phyloP scores from a whole-genome alignment of 192 early-diverging fungal genomes.

The Mortierella alpina region DNA sequence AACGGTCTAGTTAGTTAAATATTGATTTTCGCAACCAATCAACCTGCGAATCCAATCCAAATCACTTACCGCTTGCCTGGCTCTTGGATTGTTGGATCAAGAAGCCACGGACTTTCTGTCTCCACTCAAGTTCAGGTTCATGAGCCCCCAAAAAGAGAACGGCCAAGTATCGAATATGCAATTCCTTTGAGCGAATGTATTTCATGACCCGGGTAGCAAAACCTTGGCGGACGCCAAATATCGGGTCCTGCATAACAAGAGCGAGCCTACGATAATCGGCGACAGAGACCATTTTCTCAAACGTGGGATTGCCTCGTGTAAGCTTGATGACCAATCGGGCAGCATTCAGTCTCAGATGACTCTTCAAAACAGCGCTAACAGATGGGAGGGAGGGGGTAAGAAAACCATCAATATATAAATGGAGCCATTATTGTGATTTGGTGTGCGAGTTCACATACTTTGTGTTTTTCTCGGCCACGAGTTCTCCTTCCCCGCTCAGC shows the following conservation, averaged over 20 bases:
- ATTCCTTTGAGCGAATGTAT: conserved; percentile 64
- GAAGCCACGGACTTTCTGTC: conserved; percentile 67
- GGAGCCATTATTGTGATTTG: not conserved
- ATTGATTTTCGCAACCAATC: not conserved
- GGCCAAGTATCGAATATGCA: conserved; percentile 79
- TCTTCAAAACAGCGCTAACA: conserved; percentile 54
- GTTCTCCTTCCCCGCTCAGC: conserved; percentile 74
- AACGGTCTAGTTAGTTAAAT: conserved; percentile 10
- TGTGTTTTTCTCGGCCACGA: conserved; percentile 61
- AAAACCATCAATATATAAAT: not conserved
- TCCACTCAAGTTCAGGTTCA: conserved; percentile 83
- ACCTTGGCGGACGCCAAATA: conserved; percentile 81
- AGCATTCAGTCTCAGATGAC: conserved; percentile 77
- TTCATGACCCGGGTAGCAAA: conserved; percentile 80
- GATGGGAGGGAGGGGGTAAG: too few relatives aligned
- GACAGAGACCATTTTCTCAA: conserved; percentile 64
- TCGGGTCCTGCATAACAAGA: conserved; percentile 79
- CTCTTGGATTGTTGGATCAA: conserved; percentile 41
- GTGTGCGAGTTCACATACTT: conserved; percentile 20
- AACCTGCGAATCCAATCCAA: not conserved
- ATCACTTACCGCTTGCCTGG: conserved; percentile 37
- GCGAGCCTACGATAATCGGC: conserved; percentile 69
- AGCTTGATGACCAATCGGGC: conserved; percentile 73
- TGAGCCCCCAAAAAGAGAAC: conserved; percentile 84
- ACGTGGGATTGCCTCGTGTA: conserved; percentile 55